phyloP scores from a whole-genome alignment of 768 basidiomycete genomes.

The Crassisporium funariophilum region DNA sequence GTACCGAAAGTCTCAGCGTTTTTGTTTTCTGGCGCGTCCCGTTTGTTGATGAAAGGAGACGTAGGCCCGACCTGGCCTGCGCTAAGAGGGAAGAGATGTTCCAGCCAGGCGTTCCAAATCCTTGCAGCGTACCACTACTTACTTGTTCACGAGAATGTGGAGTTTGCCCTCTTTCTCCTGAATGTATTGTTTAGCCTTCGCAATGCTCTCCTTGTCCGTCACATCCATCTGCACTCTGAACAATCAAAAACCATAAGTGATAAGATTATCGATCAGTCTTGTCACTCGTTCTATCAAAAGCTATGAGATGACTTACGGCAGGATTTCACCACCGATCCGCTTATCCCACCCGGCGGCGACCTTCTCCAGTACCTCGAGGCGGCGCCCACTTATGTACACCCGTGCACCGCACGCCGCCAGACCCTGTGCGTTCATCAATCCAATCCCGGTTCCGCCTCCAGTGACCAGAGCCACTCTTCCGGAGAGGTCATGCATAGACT shows the following conservation, averaged over 20 bases:
- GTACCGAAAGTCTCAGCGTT: constrained; percentile 65
- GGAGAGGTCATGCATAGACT: constrained; percentile 50
- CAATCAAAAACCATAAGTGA: constrained; percentile 3
- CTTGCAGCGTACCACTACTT: constrained; percentile 17
- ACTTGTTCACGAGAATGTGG: constrained; percentile 87
- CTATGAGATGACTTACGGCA: constrained; percentile 48
- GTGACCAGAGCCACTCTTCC: constrained; percentile 61
- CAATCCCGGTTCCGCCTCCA: constrained; percentile 56
- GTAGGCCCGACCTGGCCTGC: constrained; percentile 75
- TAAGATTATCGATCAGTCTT: not conserved
- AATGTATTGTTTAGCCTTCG: constrained; percentile 52
- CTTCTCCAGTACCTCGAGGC: constrained; percentile 64
- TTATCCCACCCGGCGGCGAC: constrained; percentile 50
- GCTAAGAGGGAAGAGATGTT: constrained; percentile 35
- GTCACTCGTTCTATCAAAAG: not conserved
- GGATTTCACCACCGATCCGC: constrained; percentile 50
- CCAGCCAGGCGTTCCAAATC: not conserved
- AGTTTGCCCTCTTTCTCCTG: constrained; percentile 65
- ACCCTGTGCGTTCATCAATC: constrained; percentile 68
- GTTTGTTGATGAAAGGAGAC: constrained; percentile 59
- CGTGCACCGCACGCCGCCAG: constrained; percentile 78
- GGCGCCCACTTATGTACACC: constrained; percentile 78
- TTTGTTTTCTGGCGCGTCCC: constrained; percentile 57
- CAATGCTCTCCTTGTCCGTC: constrained; percentile 69
- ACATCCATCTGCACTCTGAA: constrained; percentile 69